Evolutionary conservation across 2,329 filamentous ascomycete genomes (phyloP).

Genomic region (Byssochlamys sp.): DNA sequence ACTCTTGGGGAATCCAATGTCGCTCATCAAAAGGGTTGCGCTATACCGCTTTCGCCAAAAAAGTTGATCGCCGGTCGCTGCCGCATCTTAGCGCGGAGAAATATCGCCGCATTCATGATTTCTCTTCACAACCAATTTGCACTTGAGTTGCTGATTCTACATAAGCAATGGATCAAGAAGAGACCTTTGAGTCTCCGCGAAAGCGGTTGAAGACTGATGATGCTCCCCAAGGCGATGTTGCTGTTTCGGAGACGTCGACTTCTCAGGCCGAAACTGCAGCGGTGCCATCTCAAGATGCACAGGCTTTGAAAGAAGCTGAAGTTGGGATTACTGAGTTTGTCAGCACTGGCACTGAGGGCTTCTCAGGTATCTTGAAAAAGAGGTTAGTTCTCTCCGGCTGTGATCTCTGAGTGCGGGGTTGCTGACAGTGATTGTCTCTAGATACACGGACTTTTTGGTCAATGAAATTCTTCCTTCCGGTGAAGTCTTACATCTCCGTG

Average conservation of each 20-base stretch:
- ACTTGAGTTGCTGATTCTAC: neutral
- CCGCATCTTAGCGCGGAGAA: neutral
- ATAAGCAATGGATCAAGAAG: constrained; percentile 5
- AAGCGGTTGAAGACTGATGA: constrained; percentile 16
- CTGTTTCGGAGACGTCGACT: constrained; percentile 6
- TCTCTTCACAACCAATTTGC: neutral
- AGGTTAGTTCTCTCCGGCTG: constrained; percentile 31
- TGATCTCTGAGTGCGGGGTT: neutral
- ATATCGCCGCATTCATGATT: neutral
- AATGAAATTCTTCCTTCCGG: constrained; percentile 76
- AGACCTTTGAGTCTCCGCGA: constrained; percentile 10
- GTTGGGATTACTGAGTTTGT: constrained; percentile 59
- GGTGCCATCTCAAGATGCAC: constrained; percentile 16
- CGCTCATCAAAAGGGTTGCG: neutral
- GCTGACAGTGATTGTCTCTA: constrained; percentile 16
- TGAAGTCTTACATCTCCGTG: constrained; percentile 61
- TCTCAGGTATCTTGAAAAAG: constrained; percentile 58
- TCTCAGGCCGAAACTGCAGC: constrained; percentile 5
- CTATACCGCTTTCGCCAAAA: neutral
- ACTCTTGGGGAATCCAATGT: neutral
- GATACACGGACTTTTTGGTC: constrained; percentile 86
- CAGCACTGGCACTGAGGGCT: constrained; percentile 47
- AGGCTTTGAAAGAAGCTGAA: constrained; percentile 32
- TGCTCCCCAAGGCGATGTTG: constrained; percentile 8
- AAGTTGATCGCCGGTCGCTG: neutral